Base-by-base conservation (phyloP, 495 filamentous ascomycete species). In the Aspergillus sparsus region DNA sequence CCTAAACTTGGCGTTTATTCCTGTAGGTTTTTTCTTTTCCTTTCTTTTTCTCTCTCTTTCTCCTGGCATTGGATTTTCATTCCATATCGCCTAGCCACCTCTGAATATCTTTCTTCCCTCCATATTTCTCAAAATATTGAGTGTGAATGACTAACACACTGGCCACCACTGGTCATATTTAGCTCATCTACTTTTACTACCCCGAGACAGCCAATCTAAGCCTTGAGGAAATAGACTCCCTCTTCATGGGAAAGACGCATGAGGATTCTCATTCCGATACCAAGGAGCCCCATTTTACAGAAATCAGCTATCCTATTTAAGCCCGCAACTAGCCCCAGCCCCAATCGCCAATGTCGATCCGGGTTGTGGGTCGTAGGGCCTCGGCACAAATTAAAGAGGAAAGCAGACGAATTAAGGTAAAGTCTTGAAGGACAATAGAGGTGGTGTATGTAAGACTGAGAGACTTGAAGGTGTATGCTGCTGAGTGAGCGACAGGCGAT, bases 1-100 rank as follows among this genome's bases (percentile, higher is more conserved):
- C 53, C 75, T 86, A 62, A 86, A 87, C 63, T 64, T 76, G 21
- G 47, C 58, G 13, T 82, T 80, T 66, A 62, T 80, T 3, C 75
- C 76, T 49, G 68, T 74, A 52, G 59, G 63, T 58, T 34, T 53
- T 56, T 5, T 36, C 39, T 44, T 31, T 32, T 34, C 27, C 21
- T 46, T 10, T 56, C 35, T 34, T 18, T 33, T 18, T 33, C 2
- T 7, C 42, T 44, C 27, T 16, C 3, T 49, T 51, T 36, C 44
- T n/a, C 13, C 35, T 52, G 32, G n/a, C 59, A 35, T 31, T 53
- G 18, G 27, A 18, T 16, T 4, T 16, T 51, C 44, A 32, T 39
- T 9, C 42, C 53, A n/a, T 52, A 13, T 36, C 36, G 31, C 2
- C 11, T 16, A 46, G 35, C 21, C 15, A 37, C 57, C 1, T 8